Evolutionary conservation across 805 yeast genomes (phyloP).

Genomic region (Hanseniaspora pseudoguilliermondii): DNA sequence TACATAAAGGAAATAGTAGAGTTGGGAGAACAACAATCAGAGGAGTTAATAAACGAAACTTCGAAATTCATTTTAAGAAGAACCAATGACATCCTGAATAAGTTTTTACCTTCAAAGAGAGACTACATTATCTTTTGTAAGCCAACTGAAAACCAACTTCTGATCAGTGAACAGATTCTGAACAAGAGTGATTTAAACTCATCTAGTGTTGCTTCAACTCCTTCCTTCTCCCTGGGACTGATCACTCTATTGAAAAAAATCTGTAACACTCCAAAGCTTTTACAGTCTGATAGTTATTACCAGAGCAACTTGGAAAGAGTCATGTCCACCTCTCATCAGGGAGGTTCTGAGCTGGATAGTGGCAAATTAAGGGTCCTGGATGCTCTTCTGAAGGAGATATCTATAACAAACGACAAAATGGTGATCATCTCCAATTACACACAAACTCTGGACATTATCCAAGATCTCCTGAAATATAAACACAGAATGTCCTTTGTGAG

Average conservation of each 20-base stretch:
- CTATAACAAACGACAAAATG: slow-evolving; percentile 54
- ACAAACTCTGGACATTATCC: slow-evolving; percentile 76
- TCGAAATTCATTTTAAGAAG: slow-evolving; percentile 59
- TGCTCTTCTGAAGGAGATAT: slow-evolving; percentile 41
- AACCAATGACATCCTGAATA: slow-evolving; percentile 43
- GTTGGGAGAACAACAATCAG: slow-evolving; percentile 49
- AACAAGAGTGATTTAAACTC: slow-evolving; percentile 23
- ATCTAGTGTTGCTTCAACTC: slow-evolving; percentile 22
- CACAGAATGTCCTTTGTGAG: slow-evolving; percentile 43
- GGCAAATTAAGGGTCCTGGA: slow-evolving; percentile 60
- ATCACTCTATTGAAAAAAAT: slow-evolving; percentile 67
- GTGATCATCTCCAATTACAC: slow-evolving; percentile 92
- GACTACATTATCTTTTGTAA: slow-evolving; percentile 67
- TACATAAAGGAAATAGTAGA: slow-evolving; percentile 36
- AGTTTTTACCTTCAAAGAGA: slow-evolving; percentile 58
- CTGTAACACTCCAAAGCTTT: slow-evolving; percentile 67
- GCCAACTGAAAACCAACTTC: slow-evolving; percentile 53
- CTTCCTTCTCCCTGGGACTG: slow-evolving; percentile 41
- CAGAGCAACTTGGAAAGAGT: slow-evolving; percentile 12
- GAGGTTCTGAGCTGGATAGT: slow-evolving; percentile 20
- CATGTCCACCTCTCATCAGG: neutral
- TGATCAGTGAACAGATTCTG: slow-evolving; percentile 41
- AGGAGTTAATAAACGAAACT: slow-evolving; percentile 53
- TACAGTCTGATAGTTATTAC: slow-evolving; percentile 35
- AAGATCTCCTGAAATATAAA: slow-evolving; percentile 37